These are phyloP conservation scores for Kockiozyma suomiensis DNA, from an alignment of 805 yeast species.

Conservation along the genomic window DNA sequence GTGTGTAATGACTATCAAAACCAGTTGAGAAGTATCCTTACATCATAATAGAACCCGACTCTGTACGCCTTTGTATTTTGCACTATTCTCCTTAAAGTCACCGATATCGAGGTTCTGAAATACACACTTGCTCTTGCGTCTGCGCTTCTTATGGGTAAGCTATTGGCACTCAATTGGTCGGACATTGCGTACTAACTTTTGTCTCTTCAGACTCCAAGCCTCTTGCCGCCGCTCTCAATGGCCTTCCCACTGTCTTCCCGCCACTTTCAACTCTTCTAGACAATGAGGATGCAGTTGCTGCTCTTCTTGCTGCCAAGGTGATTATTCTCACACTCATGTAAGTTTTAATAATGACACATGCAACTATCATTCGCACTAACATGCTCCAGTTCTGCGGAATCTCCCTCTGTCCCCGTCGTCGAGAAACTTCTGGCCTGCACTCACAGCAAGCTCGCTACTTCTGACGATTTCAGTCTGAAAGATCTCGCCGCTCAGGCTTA, in stretches of 20 bases:
- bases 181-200: neutral
- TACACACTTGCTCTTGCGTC: constrained; percentile 63
- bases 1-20: neutral
- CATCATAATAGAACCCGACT: constrained; percentile 16
- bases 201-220: constrained; percentile 8
- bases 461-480: constrained; percentile 55
- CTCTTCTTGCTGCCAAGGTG: constrained; percentile 58
- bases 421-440: constrained; percentile 46
- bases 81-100: constrained; percentile 54
- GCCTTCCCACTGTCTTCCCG: constrained; percentile 14
- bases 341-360: neutral
- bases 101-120: constrained; percentile 67
- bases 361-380: neutral
- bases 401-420: constrained; percentile 42
- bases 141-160: constrained; percentile 49
- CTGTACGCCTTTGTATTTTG: constrained; percentile 18
- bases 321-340: constrained; percentile 53
- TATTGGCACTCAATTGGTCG: neutral
- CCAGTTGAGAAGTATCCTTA: neutral
- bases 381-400: constrained; percentile 27
- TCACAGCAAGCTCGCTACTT: constrained; percentile 39
- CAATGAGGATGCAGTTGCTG: constrained; percentile 58
- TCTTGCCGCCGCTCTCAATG: constrained; percentile 11
- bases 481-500: constrained; percentile 67
- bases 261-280: constrained; percentile 49